Conservation (phyloP, 1,139 yeast species). For the Cylindricascospora bacillispora region DNA sequence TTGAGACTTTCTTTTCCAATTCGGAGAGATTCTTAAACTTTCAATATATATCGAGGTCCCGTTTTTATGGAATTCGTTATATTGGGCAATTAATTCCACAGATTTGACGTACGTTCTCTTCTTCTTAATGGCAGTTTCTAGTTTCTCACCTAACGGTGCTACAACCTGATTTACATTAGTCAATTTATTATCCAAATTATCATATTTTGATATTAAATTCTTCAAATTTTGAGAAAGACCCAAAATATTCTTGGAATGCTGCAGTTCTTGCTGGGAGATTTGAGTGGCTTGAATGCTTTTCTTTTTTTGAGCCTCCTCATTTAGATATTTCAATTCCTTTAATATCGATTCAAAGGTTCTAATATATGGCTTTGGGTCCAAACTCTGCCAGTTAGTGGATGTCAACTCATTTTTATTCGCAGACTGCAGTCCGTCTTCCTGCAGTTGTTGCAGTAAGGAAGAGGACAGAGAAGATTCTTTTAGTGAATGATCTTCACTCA, state of each 20-base stretch:
- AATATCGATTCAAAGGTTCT: conserved; percentile 84
- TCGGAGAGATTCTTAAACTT: conserved; percentile 29
- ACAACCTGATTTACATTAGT: conserved; percentile 49
- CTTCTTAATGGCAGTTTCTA: conserved; percentile 64
- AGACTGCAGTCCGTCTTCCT: conserved; percentile 2
- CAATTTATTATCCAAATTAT: conserved; percentile 46
- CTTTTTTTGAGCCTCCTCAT: conserved; percentile 38
- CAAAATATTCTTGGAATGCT: conserved; percentile 56
- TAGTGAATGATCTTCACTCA: conserved; percentile 54
- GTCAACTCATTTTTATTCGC: conserved; percentile 1
- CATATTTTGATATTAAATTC: conserved; percentile 33
- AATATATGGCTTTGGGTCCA: conserved; percentile 91
- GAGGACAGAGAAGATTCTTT: conserved; percentile 20
- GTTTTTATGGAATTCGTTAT: conserved; percentile 51
- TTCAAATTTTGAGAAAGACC: conserved; percentile 39
- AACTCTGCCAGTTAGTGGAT: conserved; percentile 14
- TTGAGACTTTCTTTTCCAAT: conserved; percentile 38
- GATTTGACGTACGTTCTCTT: conserved; percentile 67
- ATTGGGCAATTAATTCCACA: conserved; percentile 62
- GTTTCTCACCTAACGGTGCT: conserved; percentile 60
- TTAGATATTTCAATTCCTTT: conserved; percentile 51
- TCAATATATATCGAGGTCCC: conserved; percentile 55
- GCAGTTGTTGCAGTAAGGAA: background rate
- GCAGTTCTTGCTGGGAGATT: conserved; percentile 50
- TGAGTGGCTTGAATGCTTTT: conserved; percentile 40